A percentile compares a stretch with the other conserved stretches of the same genome.
These are phyloP conservation scores for Apophysomyces sp. DNA, from an alignment of 371 early-diverging fungal species.

Conservation along the genomic window DNA sequence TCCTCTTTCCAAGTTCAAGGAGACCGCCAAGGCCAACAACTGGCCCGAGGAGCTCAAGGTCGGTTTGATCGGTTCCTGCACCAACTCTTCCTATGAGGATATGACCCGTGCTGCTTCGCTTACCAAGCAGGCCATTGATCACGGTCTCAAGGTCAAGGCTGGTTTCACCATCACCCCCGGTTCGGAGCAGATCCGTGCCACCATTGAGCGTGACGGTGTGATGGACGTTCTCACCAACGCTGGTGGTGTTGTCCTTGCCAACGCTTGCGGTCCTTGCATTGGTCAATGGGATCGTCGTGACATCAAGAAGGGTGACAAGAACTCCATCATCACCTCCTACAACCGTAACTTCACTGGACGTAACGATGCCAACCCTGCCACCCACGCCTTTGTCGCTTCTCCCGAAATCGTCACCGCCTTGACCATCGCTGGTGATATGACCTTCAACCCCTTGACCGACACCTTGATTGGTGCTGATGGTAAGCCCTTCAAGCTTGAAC, in stretches of 20 bases:
- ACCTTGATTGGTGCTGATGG: constrained; percentile 75
- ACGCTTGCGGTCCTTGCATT: constrained; percentile 98
- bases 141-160: constrained; percentile 78
- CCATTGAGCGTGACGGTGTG: constrained; percentile 91
- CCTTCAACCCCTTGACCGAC: constrained; percentile 93
- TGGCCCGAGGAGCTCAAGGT: constrained; percentile 87
- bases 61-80: constrained; percentile 94
- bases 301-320: constrained; percentile 81
- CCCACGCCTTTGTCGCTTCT: constrained; percentile 90
- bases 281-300: constrained; percentile 96
- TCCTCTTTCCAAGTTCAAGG: constrained; percentile 86
- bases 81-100: constrained; percentile 95
- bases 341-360: constrained; percentile 96
- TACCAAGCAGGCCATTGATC: constrained; percentile 78
- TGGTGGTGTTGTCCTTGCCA: constrained; percentile 90
- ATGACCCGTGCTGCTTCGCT: constrained; percentile 90
- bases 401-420: constrained; percentile 94
- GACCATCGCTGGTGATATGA: constrained; percentile 85
- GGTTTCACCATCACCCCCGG: constrained; percentile 89
- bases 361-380: constrained; percentile 91
- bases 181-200: constrained; percentile 95
- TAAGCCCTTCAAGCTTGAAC: constrained; percentile 81
- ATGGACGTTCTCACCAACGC: constrained; percentile 71
- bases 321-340: constrained; percentile 64
- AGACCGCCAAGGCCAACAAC: constrained; percentile 71